A percentile compares a stretch with the other conserved stretches of the same genome.
phyloP scores from a whole-genome alignment of 257 asterid species.

The Przewalskia tangutica region DNA sequence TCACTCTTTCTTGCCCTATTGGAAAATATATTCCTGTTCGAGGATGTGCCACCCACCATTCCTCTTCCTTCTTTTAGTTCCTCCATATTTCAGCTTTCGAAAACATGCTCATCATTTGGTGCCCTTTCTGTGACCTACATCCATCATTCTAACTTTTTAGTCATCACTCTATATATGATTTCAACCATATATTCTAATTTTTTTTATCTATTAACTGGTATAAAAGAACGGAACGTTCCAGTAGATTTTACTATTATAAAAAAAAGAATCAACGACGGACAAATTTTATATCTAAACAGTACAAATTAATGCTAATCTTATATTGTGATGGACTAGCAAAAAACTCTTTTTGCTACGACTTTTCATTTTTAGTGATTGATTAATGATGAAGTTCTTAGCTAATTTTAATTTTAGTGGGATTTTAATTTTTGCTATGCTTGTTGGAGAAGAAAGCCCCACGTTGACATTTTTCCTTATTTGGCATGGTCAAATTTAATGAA shows the following conservation, averaged over 20 bases:
- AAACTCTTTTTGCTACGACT: too few species aligned
- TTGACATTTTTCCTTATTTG: not conserved
- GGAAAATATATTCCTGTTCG: constrained; percentile 48
- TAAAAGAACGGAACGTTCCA: not conserved
- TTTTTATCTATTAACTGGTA: not conserved
- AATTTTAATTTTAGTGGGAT: not conserved
- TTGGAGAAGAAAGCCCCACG: not conserved
- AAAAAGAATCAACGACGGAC: too few species aligned
- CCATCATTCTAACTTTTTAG: not conserved
- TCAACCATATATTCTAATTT: not conserved
- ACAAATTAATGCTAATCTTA: too few species aligned
- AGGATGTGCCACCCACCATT: constrained; percentile 36
- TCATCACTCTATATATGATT: not conserved
- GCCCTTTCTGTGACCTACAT: not conserved
- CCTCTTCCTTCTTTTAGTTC: not conserved
- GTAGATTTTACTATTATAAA: not conserved
- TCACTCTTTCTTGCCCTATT: constrained; percentile 31
- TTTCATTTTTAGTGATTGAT: too few species aligned
- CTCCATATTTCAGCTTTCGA: not conserved
- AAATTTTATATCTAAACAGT: too few species aligned
- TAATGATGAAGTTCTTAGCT: too few species aligned
- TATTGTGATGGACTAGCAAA: too few species aligned
- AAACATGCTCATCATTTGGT: not conserved
- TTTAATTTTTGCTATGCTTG: not conserved
- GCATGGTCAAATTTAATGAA: not conserved